Conservation (phyloP, 2,329 filamentous ascomycete genomes). For the Botrytis galanthina region DNA sequence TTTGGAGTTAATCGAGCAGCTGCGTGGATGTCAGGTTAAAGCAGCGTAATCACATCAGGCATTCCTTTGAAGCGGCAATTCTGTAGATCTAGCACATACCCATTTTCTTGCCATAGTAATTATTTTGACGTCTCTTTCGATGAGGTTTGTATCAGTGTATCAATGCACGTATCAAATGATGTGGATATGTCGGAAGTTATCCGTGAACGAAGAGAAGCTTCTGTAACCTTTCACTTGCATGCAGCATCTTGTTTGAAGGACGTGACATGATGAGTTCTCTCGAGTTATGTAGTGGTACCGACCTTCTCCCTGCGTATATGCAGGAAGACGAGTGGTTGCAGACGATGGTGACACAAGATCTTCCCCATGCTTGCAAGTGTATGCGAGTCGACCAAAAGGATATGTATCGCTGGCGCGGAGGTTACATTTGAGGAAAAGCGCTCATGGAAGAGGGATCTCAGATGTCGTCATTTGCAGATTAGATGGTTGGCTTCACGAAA, state of each 20-base stretch:
- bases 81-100: constrained; percentile 4
- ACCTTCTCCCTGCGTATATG: neutral
- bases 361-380: constrained; percentile 14
- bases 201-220: constrained; percentile 6
- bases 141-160: neutral
- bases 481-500: constrained; percentile 3
- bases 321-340: neutral
- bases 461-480: neutral
- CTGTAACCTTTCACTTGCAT: constrained; percentile 2
- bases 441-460: neutral
- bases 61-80: neutral
- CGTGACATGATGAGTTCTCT: constrained; percentile 6
- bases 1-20: constrained; percentile 83
- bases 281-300: neutral
- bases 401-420: neutral
- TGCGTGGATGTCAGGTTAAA: constrained; percentile 79
- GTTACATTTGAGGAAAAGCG: neutral
- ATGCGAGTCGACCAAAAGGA: constrained; percentile 7
- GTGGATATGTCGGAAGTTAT: constrained; percentile 8
- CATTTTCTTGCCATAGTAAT: neutral
- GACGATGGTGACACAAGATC: constrained; percentile 17
- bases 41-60: neutral
- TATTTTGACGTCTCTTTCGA: neutral
- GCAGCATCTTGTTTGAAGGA: constrained; percentile 10
- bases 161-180: constrained; percentile 12